Base-by-base conservation (phyloP, 2,329 filamentous ascomycete genomes). In the Cordyceps tenuipes region DNA sequence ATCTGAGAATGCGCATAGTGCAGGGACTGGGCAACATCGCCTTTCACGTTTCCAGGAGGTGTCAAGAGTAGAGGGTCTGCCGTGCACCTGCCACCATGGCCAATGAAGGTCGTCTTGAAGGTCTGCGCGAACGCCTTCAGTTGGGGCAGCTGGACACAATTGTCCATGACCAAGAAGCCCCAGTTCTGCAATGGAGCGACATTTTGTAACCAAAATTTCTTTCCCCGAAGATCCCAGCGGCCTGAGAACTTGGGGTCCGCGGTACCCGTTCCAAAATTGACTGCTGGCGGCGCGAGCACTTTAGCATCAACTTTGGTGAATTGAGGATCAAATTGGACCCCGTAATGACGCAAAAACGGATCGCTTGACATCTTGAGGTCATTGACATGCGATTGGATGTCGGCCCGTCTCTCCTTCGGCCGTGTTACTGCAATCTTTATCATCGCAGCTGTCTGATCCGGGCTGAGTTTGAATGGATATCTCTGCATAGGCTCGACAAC, bases 351-450 rank as follows among this genome's bases (percentile, higher is more conserved):
- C 1, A 97, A 79, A 53, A 88, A 86, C 0, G 80, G 82, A 64
- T 99, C 94, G 10, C 84, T 76, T 0, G 93, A 78, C 64, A 88
- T 81, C 0, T 75, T 69, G 9, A 96, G 82, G 17, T 88, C 88
- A 3, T 81, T 71, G 53, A 85, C 75, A 44, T 70, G 69, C 7
- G 59, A 60, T 59, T 73, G 65, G 65, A 97, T 91, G 21, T 88
- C 83, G 0, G 70, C 66, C 64, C 84, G 82, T n/a, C 94, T 89
- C 34, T 85, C 71, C 0, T 71, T 70, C 0, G 94, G 94, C 1
- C 87, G 82, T 6, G 88, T 90, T 5, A 96, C 93, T 0, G 93
- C 92, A 67, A 93, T 91, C 72, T 89, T 93, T 76, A 99, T 97
- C 94, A 99, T 99, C 5, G 81, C 75, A 0, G 87, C 77, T 0